Base-by-base conservation (phyloP, 148 eudicot species). In the Silene latifolia region DNA sequence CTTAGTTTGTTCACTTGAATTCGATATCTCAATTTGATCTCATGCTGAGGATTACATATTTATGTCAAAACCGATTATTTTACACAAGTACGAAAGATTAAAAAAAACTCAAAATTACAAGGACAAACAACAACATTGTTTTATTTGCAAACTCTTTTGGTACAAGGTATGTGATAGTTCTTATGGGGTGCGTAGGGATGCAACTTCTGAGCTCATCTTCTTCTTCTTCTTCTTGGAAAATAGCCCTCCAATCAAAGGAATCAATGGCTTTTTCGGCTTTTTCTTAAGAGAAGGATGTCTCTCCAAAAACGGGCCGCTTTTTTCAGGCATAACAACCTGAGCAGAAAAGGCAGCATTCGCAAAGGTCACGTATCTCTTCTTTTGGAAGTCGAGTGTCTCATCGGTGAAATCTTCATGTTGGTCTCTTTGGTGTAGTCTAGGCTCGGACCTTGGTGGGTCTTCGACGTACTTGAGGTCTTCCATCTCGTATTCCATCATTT, bases 271-370 rank as follows among this genome's bases (percentile, higher is more conserved):
- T 83, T 84, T 88, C 72, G 87, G 87, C 84, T 82, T 87, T 85
- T 92, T 90, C 85, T 75, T 90, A 4, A 93, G 81, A 18, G 96
- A 93, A 73, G 93, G 89, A 78, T 90, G 85, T 76, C 96, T 88
- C 76, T 89, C 85, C 20, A 90, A 75, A 51, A 86, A 78, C 0
- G 84, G 84, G 13, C 78, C 84, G 4, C 67, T 76, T 25, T 65
- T 72, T 56, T 72, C 71, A n/a, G 88, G 86, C 18, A 75, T 35
- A n/a, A 82, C 60, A 29, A 87, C 81, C 53, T 79, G 77, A 39
- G 53, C 17, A 51, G 87, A 84, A 14, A 85, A 53, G 46, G 91
- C 73, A 21, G 88, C 83, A 71, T 86, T 87, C 0, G 96, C 93
- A 71, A 90, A 93, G 3, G 88, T 86, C n/a, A 90, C 96, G 42